Conservation (phyloP, 441 rosid species). For the Populus trichocarpa region DNA sequence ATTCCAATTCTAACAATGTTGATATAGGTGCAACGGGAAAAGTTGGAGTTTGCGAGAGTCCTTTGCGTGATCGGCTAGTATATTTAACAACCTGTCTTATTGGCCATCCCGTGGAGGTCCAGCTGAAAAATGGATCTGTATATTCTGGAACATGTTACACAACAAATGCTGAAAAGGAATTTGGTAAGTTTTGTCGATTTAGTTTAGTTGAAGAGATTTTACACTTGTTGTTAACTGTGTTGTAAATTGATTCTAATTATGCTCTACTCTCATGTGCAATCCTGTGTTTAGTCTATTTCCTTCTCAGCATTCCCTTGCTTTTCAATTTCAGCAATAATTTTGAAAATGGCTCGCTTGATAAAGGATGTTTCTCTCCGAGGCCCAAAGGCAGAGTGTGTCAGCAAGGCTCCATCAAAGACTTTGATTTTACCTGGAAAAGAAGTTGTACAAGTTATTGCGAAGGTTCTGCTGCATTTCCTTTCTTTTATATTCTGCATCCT, state of each 20-base stretch:
- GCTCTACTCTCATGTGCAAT: background rate
- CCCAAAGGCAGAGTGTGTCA: conserved; percentile 55
- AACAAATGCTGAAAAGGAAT: conserved; percentile 69
- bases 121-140: conserved; percentile 79
- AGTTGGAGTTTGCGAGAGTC: conserved; percentile 44
- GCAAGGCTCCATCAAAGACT: conserved; percentile 69
- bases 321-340: conserved; percentile 62
- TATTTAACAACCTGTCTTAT: conserved; percentile 64
- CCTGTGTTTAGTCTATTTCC: conserved; percentile 2
- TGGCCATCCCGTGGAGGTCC: conserved; percentile 87
- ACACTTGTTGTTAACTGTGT: background rate
- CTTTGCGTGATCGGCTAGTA: conserved; percentile 65
- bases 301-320: conserved; percentile 17
- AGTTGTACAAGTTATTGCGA: conserved; percentile 87
- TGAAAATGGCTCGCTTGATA: conserved; percentile 84
- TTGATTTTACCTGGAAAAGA: conserved; percentile 77
- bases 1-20: conserved; percentile 15
- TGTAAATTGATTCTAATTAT: background rate
- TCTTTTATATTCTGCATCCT: conserved; percentile 1
- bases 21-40: conserved; percentile 40
- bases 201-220: background rate
- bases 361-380: conserved; percentile 60
- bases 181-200: conserved; percentile 47
- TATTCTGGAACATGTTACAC: conserved; percentile 84
- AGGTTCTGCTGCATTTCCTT: conserved; percentile 44